These are phyloP conservation scores for Apophysomyces trapeziformis DNA, from an alignment of 371 early-diverging fungal species.

Conservation along the genomic window DNA sequence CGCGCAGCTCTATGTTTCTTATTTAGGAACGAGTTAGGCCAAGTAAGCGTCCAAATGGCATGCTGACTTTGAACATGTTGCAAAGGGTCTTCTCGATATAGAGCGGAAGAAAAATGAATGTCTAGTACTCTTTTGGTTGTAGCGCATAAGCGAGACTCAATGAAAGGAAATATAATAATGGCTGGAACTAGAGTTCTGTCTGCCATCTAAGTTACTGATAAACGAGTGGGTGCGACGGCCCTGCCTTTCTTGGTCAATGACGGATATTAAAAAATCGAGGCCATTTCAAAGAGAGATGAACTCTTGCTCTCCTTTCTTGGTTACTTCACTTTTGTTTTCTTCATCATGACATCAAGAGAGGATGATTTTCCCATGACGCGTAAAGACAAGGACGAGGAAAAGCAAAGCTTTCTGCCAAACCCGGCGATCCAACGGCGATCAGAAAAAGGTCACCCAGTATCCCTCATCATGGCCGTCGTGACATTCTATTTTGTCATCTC, in stretches of 20 bases:
- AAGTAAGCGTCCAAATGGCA: background rate
- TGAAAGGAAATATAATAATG: too few species aligned
- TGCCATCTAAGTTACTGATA: too few species aligned
- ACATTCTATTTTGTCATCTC: constrained; percentile 73
- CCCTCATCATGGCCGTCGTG: constrained; percentile 61
- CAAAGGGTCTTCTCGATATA: background rate
- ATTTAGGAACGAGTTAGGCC: background rate
- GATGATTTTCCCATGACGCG: constrained; percentile 45
- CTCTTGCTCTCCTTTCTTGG: constrained; percentile 2
- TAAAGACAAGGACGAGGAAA: constrained; percentile 45
- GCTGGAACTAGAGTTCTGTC: too few species aligned
- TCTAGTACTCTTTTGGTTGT: too few species aligned
- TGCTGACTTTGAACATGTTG: background rate
- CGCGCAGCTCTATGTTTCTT: background rate
- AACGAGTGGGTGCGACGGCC: too few species aligned
- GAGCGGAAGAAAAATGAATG: too few species aligned
- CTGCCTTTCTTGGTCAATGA: background rate
- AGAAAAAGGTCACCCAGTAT: constrained; percentile 53
- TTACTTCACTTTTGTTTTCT: constrained; percentile 11
- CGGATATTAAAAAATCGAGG: background rate
- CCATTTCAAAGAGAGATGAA: background rate
- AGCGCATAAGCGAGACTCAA: too few species aligned
- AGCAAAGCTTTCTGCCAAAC: constrained; percentile 59
- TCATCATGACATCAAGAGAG: constrained; percentile 26
- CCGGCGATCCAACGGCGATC: constrained; percentile 48